Evolutionary conservation across 306 rosid species (phyloP).

Genomic region (Begonia peltatifolia): DNA sequence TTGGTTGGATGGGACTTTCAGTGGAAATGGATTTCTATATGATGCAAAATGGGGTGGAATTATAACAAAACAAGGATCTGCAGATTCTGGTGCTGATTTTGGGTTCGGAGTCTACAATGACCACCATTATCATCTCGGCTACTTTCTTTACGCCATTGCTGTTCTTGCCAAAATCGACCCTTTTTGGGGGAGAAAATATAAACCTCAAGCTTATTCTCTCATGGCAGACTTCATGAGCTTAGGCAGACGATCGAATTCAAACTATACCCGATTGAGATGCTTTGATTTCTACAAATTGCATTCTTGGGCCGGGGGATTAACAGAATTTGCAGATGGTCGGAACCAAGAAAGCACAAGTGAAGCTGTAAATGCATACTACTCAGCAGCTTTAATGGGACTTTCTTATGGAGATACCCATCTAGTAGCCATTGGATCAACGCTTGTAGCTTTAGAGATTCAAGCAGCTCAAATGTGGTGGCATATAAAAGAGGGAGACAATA

Average conservation of each 20-base stretch:
- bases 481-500: slow-evolving; percentile 26
- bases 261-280: slow-evolving; percentile 58
- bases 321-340: slow-evolving; percentile 73
- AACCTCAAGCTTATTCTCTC: slow-evolving; percentile 50
- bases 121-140: slow-evolving; percentile 74
- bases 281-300: slow-evolving; percentile 60
- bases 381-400: slow-evolving; percentile 69
- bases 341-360: slow-evolving; percentile 87
- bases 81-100: slow-evolving; percentile 46
- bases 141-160: slow-evolving; percentile 67
- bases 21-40: slow-evolving; percentile 59
- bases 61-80: slow-evolving; percentile 47
- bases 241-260: slow-evolving; percentile 18
- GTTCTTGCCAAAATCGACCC: slow-evolving; percentile 71
- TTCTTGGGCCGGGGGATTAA: slow-evolving; percentile 86
- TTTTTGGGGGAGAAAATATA: slow-evolving; percentile 61
- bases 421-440: slow-evolving; percentile 43
- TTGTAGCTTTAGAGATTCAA: slow-evolving; percentile 46
- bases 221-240: slow-evolving; percentile 55
- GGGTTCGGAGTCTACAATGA: slow-evolving; percentile 78
- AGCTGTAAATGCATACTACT: slow-evolving; percentile 65
- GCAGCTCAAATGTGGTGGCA: slow-evolving; percentile 88
- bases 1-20: slow-evolving; percentile 69
- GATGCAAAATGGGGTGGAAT: slow-evolving; percentile 82
- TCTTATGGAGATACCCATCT: slow-evolving; percentile 58